Base-by-base conservation (phyloP, 176 grass and related monocot genomes). In the Stipa capillata region DNA sequence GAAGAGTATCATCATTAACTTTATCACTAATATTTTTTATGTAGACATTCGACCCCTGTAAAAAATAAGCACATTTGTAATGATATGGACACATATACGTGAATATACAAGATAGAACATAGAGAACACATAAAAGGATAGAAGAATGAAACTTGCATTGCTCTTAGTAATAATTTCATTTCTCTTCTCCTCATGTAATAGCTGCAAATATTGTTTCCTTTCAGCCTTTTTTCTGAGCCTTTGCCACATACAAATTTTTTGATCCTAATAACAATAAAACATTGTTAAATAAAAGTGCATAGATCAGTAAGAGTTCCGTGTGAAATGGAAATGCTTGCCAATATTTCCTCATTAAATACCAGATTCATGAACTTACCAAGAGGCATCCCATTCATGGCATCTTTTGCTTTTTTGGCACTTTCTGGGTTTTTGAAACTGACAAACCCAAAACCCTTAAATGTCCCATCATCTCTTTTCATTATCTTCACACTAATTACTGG, bases 211-310 rank as follows among this genome's bases (percentile, higher is more conserved):
- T 67, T 93, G 88, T 53, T 84, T 83, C 15, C 88, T 76, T 67
- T 99, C 96, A 58, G 88, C 74, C 73, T 95, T 99, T 68, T n/a
- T 99, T 99, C 57, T 94, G 90, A 11, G 96, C 96, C 79, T 83
- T 93, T 7, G 85, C 77, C 52, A 99, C 92, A 31, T 95, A 95
- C 25, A 99, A 65, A 28, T 79, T 79, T 76, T 91, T 99, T 20
- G 79, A 85, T 63, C 96, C 96, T 95, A 78, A 71, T 74, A 87
- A 76, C 23, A 62, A 1, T n/a, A 62, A 42, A 44, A 7, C 44
- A 61, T 28, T 47, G 13, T 60, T 40, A 72, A 27, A 24, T 12
- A 45, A 63, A 50, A 59, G 49, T 8, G 29, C 1, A 74, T 45
- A 51, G 13, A 14, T 1, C 10, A 51, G 3, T 34, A 75, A 43